These are phyloP conservation scores for Dactylellina haptotyla DNA, from an alignment of 2,329 filamentous ascomycete genomes.

Conservation along the genomic window DNA sequence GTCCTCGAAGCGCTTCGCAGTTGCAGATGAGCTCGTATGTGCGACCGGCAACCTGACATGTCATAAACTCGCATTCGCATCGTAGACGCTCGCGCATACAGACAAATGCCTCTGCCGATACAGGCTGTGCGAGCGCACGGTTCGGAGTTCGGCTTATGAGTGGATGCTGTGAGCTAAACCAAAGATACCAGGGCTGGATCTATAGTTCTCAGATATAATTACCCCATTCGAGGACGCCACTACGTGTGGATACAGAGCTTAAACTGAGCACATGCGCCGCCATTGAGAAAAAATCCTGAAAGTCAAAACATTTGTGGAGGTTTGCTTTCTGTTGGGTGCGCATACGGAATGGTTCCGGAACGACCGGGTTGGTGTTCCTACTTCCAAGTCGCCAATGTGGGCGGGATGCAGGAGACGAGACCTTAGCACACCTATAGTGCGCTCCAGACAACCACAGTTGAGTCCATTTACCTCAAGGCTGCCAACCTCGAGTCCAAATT, in stretches of 20 bases:
- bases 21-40: neutral
- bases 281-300: neutral
- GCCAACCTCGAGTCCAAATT: slow-evolving; percentile 15
- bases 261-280: slow-evolving; percentile 36
- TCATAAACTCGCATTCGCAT: neutral
- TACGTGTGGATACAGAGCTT: slow-evolving; percentile 30
- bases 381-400: slow-evolving; percentile 16
- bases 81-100: neutral
- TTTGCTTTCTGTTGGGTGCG: slow-evolving; percentile 19
- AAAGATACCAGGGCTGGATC: slow-evolving; percentile 22
- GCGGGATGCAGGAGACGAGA: slow-evolving; percentile 45
- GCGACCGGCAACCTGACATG: neutral
- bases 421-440: slow-evolving; percentile 17
- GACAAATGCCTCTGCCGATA: slow-evolving; percentile 8
- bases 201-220: slow-evolving; percentile 33
- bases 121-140: slow-evolving; percentile 29
- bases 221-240: slow-evolving; percentile 36
- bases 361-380: slow-evolving; percentile 50
- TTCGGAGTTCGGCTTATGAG: slow-evolving; percentile 32
- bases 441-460: slow-evolving; percentile 12
- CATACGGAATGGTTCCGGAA: slow-evolving; percentile 46
- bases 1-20: slow-evolving; percentile 38
- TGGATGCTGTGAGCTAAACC: slow-evolving; percentile 1
- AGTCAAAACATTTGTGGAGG: neutral
- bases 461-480: slow-evolving; percentile 22